These are phyloP conservation scores for Puya raimondii DNA, from an alignment of 176 grass and related monocot species.

Conservation along the genomic window DNA sequence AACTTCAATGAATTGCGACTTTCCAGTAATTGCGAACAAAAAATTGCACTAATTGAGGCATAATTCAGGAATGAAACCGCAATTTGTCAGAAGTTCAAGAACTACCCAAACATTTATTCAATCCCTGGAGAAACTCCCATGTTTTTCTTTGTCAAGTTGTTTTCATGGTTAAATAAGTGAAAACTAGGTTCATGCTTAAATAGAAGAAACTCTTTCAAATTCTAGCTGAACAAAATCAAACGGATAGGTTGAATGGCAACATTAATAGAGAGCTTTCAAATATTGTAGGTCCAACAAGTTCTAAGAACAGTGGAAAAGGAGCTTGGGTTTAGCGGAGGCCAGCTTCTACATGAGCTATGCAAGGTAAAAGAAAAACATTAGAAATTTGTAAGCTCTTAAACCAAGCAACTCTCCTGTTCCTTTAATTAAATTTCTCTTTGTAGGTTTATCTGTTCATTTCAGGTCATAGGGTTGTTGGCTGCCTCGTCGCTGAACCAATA, in stretches of 20 bases:
- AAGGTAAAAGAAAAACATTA: constrained; percentile 32
- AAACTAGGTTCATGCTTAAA: too few relatives aligned
- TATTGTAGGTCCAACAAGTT: constrained; percentile 56
- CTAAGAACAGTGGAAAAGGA: constrained; percentile 70
- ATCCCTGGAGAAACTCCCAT: too few relatives aligned
- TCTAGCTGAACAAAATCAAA: too few relatives aligned
- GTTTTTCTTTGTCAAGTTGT: too few relatives aligned
- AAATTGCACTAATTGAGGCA: not conserved
- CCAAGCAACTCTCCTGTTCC: not conserved
- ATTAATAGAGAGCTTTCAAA: not conserved
- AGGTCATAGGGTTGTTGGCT: constrained; percentile 63
- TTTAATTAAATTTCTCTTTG: not conserved
- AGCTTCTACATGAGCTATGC: constrained; percentile 68
- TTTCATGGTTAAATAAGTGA: too few relatives aligned
- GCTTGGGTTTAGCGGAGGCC: constrained; percentile 55
- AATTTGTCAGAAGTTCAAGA: too few relatives aligned
- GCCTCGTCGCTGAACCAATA: constrained; percentile 77
- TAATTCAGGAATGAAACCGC: not conserved
- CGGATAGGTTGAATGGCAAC: not conserved
- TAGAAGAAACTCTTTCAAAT: too few relatives aligned
- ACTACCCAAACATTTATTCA: too few relatives aligned
- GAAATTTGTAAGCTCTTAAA: not conserved
- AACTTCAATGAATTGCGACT: too few relatives aligned
- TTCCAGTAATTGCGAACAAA: too few relatives aligned
- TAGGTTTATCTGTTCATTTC: constrained; percentile 88